A percentile compares a stretch with the other conserved stretches of the same genome.
phyloP scores from a whole-genome alignment of 805 yeast genomes.

The Hanseniaspora meyeri region DNA sequence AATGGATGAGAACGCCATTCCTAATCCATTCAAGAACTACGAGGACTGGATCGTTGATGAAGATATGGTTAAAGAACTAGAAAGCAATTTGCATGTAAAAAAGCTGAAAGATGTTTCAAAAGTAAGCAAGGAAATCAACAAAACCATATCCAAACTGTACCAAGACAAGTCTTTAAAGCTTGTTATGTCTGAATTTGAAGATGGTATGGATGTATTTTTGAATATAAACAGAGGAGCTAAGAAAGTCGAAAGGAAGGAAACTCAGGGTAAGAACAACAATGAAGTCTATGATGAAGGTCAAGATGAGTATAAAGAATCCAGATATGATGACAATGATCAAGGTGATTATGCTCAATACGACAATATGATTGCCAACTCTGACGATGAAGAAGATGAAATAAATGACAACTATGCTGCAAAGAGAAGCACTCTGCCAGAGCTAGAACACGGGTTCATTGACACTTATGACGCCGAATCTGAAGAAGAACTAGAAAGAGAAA shows the following conservation, averaged over 20 bases:
- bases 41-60: constrained; percentile 8
- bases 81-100: constrained; percentile 28
- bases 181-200: constrained; percentile 31
- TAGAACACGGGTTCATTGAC: constrained; percentile 45
- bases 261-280: constrained; percentile 18
- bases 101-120: constrained; percentile 24
- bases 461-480: constrained; percentile 53
- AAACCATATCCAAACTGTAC: constrained; percentile 30
- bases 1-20: constrained; percentile 10
- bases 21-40: constrained; percentile 9
- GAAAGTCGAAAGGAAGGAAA: constrained; percentile 17
- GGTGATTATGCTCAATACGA: constrained; percentile 23
- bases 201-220: constrained; percentile 29
- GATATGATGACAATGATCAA: constrained; percentile 24
- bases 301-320: constrained; percentile 18
- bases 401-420: constrained; percentile 29
- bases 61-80: constrained; percentile 15
- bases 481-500: constrained; percentile 38
- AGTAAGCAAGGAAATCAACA: constrained; percentile 17
- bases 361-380: constrained; percentile 20
- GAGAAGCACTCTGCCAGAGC: constrained; percentile 44
- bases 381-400: constrained; percentile 25
- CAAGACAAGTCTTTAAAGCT: constrained; percentile 39
- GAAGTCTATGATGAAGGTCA: constrained; percentile 19
- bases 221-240: constrained; percentile 24